These are phyloP conservation scores for Beauveria sp. DNA, from an alignment of 2,329 filamentous ascomycete genomes.

Conservation along the genomic window DNA sequence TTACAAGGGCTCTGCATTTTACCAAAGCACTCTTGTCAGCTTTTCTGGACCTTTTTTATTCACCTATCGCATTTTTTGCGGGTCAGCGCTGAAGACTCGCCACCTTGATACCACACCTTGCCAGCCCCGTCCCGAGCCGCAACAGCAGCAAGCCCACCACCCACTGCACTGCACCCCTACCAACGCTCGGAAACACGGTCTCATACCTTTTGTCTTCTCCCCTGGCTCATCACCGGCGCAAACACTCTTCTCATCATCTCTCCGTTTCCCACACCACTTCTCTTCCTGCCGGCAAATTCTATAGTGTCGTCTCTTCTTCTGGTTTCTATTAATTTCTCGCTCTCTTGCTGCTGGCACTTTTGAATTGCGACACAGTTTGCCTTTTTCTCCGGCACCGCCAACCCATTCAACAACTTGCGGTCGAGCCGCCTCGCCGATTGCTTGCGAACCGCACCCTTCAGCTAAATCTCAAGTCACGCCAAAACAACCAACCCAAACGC, in stretches of 20 bases:
- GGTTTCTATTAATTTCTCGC: background rate
- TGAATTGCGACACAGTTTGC: background rate
- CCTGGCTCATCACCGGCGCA: background rate
- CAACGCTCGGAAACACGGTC: background rate
- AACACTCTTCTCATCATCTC: background rate
- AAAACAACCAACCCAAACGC: background rate
- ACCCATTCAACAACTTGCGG: background rate
- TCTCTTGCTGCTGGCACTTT: background rate
- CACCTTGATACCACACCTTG: too few species aligned
- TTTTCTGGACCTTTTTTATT: background rate
- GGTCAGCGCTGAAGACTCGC: background rate
- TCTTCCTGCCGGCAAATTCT: background rate
- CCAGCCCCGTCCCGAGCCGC: background rate
- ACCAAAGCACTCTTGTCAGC: background rate
- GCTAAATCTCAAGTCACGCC: background rate
- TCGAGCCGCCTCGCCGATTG: background rate
- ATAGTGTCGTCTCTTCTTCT: background rate
- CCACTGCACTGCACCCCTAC: background rate
- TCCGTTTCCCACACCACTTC: background rate
- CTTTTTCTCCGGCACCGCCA: background rate
- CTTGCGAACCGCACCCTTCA: background rate
- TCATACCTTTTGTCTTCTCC: background rate
- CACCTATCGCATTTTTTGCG: background rate
- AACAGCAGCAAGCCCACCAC: background rate
- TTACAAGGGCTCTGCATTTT: background rate